Evolutionary conservation across 129 eudicot species (phyloP), one percentile per base, ranked within the genome.

Genomic region (Lactuca saligna): DNA sequence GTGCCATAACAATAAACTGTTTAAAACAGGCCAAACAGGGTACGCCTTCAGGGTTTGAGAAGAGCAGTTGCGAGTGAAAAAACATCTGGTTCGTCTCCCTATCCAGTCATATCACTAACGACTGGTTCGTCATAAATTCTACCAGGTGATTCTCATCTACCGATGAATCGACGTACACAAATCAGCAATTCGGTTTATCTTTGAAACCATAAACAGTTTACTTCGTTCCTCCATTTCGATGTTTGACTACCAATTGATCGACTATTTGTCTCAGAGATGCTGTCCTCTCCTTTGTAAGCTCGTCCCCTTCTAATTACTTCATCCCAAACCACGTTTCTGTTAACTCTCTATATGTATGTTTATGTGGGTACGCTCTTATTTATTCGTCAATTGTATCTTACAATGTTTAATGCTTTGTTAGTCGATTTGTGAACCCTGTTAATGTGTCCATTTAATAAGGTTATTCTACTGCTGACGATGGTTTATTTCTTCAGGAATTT

Each of bases 401-500:
- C 6, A 44, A 32, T 48, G 68, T 35, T 62, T 61, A 62, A 51
- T 12, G 68, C 35, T 50, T 72, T 62, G 44, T 51, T 53, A 9
- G 53, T 55, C 41, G 54, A 54, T 54, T 68, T n/a, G n/a, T 13
- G 44, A 17, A 7, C 35, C 7, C 37, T 3, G 5, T 35, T 54
- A 54, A 50, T 48, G 35, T 34, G 17, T 34, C 42, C 12, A 29
- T 38, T 63, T 11, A 39, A 72, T 7, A 50, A 7, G 69, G 33
- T 62, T 62, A 38, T 34, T 37, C 31, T 16, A 65, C 42, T 9
- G 31, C 42, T 66, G 12, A 60, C 31, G 31, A 53, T 31, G 15
- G 10, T 51, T 51, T 51, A 13, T 73, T 61, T 71, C 55, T 66
- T 48, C 89, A 85, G 96, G 84, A 84, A 82, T 64, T 63, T 71